phyloP scores from a whole-genome alignment of 495 filamentous ascomycete genomes.

The Hypoxylon intermedium region DNA sequence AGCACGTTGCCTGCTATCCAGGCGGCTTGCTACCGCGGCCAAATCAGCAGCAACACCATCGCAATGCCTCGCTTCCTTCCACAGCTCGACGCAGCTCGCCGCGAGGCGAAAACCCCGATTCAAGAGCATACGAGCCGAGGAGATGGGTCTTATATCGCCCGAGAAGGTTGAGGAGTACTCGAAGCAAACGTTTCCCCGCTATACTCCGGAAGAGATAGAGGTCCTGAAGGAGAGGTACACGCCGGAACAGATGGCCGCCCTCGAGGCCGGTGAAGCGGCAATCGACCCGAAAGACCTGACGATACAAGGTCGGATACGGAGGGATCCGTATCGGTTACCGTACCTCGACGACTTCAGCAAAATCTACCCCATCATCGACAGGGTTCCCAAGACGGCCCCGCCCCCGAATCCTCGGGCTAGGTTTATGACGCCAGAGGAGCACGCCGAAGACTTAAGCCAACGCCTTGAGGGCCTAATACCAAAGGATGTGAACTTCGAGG shows the following conservation, averaged over 20 bases:
- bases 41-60: constrained; percentile 31
- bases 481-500: constrained; percentile 49
- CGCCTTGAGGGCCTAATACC: constrained; percentile 62
- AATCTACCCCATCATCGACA: constrained; percentile 78
- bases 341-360: constrained; percentile 89
- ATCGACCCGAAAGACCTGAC: constrained; percentile 81
- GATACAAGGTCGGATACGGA: constrained; percentile 69
- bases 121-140: constrained; percentile 51
- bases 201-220: constrained; percentile 72
- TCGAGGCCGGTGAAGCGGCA: constrained; percentile 83
- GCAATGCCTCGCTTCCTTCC: constrained; percentile 49
- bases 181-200: constrained; percentile 62
- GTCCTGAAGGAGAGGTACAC: constrained; percentile 72
- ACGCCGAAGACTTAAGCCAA: constrained; percentile 60
- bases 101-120: constrained; percentile 52
- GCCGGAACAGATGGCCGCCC: constrained; percentile 78
- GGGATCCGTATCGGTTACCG: constrained; percentile 71
- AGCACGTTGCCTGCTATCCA: constrained; percentile 43
- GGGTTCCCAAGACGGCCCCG: constrained; percentile 42
- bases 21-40: constrained; percentile 37
- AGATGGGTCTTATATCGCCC: constrained; percentile 51
- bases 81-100: constrained; percentile 52
- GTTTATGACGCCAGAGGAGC: constrained; percentile 66
- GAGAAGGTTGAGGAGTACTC: constrained; percentile 53
- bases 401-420: constrained; percentile 63